Evolutionary conservation across 768 basidiomycete genomes (phyloP), one percentile per base, ranked within the genome.

Genomic region (Lepiota brunneoincarnata): DNA sequence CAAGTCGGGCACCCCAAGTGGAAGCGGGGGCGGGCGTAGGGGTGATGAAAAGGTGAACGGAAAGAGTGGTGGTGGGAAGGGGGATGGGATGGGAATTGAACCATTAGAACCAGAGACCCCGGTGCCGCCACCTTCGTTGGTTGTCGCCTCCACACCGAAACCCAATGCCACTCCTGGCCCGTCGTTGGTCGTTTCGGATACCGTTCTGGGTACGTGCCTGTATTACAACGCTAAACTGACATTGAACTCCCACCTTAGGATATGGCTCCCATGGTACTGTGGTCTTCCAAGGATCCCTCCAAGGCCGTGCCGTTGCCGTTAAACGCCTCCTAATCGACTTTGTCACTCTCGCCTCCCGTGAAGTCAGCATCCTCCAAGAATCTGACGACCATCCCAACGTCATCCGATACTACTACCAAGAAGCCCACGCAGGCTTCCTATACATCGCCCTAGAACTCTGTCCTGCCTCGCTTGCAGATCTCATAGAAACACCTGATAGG

Each of bases 371-470:
- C 37, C 79, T 99, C 7, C 94, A 98, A 72, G 94, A 97, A 67
- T 91, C 91, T 43, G 97, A 99, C 75, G 93, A 96, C 67, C 97
- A 99, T 63, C 93, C 93, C 15, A 98, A 99, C 72, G 97, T 99
- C 67, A 95, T 98, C 61, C 88, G 93, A 24, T 97, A 99, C 67
- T 99, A 94, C 70, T 98, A 93, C 71, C 94, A 98, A 75, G 96
- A 98, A 74, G 78, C 89, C 3, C 89, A 91, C 24, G 86, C 86
- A 18, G 93, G 91, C 63, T 98, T 98, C 76, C 83, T 98, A 9
- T 98, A 96, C 70, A 98, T 99, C 58, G 97, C 97, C 2, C 86
- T 99, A 39, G 97, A 99, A 64, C 78, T 98, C 3, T 94, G 93
- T 65, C 93, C 92, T 0, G 91, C 89, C 1, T 91, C 91, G 2